Evolutionary conservation across 1,284 basidiomycete species (phyloP).

Genomic region (Inonotus hispidus): DNA sequence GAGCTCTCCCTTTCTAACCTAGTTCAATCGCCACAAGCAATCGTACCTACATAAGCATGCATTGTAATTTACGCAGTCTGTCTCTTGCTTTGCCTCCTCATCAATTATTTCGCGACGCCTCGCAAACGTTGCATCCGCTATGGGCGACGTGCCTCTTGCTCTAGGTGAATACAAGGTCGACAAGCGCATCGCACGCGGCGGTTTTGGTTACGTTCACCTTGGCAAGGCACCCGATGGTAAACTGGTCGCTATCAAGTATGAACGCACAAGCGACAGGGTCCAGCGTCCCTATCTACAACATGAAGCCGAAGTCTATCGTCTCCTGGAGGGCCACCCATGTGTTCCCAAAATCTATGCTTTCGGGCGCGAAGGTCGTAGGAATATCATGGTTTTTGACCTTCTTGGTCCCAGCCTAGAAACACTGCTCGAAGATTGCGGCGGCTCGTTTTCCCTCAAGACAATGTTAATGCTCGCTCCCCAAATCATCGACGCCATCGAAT

Average conservation of each 20-base stretch:
- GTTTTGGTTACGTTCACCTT: slow-evolving; percentile 11
- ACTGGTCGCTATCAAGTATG: slow-evolving; percentile 11
- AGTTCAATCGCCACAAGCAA: not conserved
- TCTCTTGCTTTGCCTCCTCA: not conserved
- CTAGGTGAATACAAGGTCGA: slow-evolving; percentile 1
- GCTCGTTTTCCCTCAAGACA: slow-evolving; percentile 89
- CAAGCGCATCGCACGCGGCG: slow-evolving; percentile 8
- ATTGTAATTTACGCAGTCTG: not conserved
- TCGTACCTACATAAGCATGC: not conserved
- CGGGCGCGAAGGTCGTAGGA: slow-evolving; percentile 91
- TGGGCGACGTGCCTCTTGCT: not conserved
- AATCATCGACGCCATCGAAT: slow-evolving; percentile 70
- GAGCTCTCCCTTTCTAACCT: not conserved
- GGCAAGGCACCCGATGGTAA: slow-evolving; percentile 6
- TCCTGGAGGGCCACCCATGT: slow-evolving; percentile 86
- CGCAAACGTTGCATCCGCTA: not conserved
- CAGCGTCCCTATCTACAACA: slow-evolving; percentile 59
- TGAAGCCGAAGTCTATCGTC: slow-evolving; percentile 89
- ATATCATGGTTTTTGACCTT: slow-evolving; percentile 95
- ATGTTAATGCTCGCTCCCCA: slow-evolving; percentile 92
- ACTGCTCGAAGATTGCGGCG: slow-evolving; percentile 92
- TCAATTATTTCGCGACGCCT: not conserved
- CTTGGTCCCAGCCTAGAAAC: slow-evolving; percentile 91
- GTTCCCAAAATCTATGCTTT: slow-evolving; percentile 95
- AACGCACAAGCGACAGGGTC: slow-evolving; percentile 7